phyloP scores from a whole-genome alignment of 2,329 filamentous ascomycete species.

The Lizonia empirigonia region DNA sequence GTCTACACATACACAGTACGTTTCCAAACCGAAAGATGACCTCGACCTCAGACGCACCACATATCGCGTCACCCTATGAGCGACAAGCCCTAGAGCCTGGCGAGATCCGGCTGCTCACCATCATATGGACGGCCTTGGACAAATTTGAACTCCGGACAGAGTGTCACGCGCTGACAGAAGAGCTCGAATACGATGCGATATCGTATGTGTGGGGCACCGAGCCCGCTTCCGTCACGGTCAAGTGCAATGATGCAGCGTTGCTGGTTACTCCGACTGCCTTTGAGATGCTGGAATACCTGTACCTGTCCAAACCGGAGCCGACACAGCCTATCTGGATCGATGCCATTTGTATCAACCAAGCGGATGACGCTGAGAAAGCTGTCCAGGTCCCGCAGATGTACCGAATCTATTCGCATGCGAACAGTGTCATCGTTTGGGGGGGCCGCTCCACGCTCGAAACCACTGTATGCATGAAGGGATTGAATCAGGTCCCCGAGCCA shows the following conservation, averaged over 20 bases:
- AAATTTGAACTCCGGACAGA: background rate
- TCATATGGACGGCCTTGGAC: background rate
- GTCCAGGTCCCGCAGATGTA: conserved; percentile 7
- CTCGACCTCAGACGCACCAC: too few species aligned
- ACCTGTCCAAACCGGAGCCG: background rate
- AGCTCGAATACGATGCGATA: conserved; percentile 6
- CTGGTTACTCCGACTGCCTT: background rate
- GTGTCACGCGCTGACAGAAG: background rate
- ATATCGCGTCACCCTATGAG: background rate
- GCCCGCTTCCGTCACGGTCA: background rate
- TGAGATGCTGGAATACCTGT: conserved; percentile 6
- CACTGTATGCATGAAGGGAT: background rate
- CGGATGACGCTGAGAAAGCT: conserved; percentile 2
- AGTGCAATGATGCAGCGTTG: conserved; percentile 2
- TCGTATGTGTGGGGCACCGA: conserved; percentile 12
- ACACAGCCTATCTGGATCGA: conserved; percentile 2
- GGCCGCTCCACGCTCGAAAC: background rate
- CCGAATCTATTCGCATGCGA: conserved; percentile 1
- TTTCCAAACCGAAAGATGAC: too few species aligned
- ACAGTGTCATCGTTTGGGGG: conserved; percentile 1
- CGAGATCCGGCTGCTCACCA: conserved; percentile 1
- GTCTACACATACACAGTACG: too few species aligned
- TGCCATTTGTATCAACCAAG: conserved; percentile 8
- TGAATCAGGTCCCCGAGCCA: background rate
- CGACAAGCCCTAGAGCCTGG: background rate